phyloP scores from a whole-genome alignment of 768 basidiomycete genomes.

The Chlorophyllum brunneum region DNA sequence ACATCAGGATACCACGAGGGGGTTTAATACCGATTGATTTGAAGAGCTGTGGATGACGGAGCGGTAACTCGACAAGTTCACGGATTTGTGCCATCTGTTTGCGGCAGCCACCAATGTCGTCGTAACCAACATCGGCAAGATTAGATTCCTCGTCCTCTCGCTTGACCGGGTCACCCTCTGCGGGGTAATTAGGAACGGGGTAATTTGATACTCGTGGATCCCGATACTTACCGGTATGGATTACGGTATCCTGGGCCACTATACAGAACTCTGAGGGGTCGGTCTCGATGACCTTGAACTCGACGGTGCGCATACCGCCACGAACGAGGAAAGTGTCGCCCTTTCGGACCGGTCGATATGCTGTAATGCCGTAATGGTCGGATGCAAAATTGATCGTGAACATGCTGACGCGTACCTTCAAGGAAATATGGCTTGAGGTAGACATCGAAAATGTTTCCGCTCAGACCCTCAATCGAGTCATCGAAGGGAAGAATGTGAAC shows the following conservation, averaged over 20 bases:
- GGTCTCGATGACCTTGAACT: slow-evolving; percentile 99
- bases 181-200: slow-evolving; percentile 13
- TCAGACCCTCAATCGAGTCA: slow-evolving; percentile 96
- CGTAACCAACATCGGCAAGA: slow-evolving; percentile 95
- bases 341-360: slow-evolving; percentile 94
- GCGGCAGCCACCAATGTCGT: slow-evolving; percentile 98
- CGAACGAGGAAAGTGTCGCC: slow-evolving; percentile 99
- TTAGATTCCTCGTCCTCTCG: slow-evolving; percentile 98
- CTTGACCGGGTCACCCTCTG: slow-evolving; percentile 98
- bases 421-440: slow-evolving; percentile 99
- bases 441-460: slow-evolving; percentile 98
- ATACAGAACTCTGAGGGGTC: slow-evolving; percentile 99
- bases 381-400: background rate
- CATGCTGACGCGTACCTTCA: slow-evolving; percentile 55
- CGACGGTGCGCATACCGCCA: slow-evolving; percentile 97
- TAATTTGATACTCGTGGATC: background rate
- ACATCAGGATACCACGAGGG: slow-evolving; percentile 98
- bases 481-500: slow-evolving; percentile 97
- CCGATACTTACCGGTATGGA: slow-evolving; percentile 67
- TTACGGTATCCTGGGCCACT: slow-evolving; percentile 98
- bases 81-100: slow-evolving; percentile 99
- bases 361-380: slow-evolving; percentile 27
- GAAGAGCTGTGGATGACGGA: slow-evolving; percentile 98
- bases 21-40: slow-evolving; percentile 99
- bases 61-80: slow-evolving; percentile 95